phyloP scores from a whole-genome alignment of 345 rosid genomes.

The Mercurialis annua region DNA sequence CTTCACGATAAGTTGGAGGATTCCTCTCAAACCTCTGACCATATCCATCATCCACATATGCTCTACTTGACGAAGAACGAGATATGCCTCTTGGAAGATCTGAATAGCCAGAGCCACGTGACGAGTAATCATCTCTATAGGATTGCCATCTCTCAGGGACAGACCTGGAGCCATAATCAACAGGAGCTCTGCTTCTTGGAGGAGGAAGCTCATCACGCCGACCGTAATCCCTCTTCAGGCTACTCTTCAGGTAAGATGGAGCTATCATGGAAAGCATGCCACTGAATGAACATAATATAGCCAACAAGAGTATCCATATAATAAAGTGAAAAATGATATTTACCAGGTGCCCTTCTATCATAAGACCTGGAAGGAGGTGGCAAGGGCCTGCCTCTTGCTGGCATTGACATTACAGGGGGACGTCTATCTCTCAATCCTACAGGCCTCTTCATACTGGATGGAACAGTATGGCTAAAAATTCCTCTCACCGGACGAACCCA shows the following conservation, averaged over 20 bases:
- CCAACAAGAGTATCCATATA: not conserved
- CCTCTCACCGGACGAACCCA: conserved; percentile 62
- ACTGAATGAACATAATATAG: conserved; percentile 4
- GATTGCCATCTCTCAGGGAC: conserved; percentile 69
- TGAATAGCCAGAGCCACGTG: conserved; percentile 69
- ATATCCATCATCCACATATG: conserved; percentile 74
- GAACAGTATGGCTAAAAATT: conserved; percentile 46
- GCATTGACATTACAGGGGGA: conserved; percentile 63
- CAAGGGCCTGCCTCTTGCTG: conserved; percentile 67
- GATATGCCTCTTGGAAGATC: conserved; percentile 66
- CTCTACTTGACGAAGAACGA: conserved; percentile 70
- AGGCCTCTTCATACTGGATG: conserved; percentile 57
- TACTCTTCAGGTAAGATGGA: conserved; percentile 67
- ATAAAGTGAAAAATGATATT: conserved; percentile 6
- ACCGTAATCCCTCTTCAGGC: conserved; percentile 76
- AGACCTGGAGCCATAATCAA: conserved; percentile 70
- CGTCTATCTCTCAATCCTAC: conserved; percentile 62
- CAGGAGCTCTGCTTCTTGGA: conserved; percentile 68
- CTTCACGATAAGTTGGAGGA: conserved; percentile 69
- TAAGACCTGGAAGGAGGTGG: conserved; percentile 74
- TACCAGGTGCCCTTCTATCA: conserved; percentile 87
- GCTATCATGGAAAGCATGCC: conserved; percentile 37
- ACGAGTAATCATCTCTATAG: conserved; percentile 72
- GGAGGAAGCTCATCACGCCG: conserved; percentile 81
- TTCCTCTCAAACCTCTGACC: conserved; percentile 81